phyloP scores from a whole-genome alignment of 352 stramenopile species.

The Globisporangium solare region DNA sequence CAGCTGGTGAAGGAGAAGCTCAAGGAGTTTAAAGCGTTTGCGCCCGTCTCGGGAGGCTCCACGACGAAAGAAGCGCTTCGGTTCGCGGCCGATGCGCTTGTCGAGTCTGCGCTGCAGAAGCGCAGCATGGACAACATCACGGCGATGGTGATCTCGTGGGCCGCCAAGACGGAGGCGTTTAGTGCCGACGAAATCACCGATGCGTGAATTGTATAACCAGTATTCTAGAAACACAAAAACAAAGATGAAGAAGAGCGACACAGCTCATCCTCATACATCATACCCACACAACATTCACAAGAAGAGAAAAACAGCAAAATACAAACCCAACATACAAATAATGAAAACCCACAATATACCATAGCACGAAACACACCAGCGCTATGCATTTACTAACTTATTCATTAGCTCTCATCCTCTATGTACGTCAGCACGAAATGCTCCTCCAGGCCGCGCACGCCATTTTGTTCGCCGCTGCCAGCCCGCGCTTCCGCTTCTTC shows the following conservation, averaged over 20 bases:
- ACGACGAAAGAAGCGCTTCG: constrained; percentile 48
- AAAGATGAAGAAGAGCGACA: constrained; percentile 6
- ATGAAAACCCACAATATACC: not conserved
- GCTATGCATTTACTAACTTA: not conserved
- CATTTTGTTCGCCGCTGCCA: constrained; percentile 14
- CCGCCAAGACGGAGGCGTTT: constrained; percentile 14
- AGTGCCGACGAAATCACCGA: constrained; percentile 16
- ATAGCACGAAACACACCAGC: not conserved
- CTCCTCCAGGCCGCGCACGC: not conserved
- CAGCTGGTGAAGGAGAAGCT: constrained; percentile 53
- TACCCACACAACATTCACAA: too few species aligned
- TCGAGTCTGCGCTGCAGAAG: constrained; percentile 62
- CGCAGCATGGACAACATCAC: constrained; percentile 84
- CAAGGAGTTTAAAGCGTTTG: constrained; percentile 26
- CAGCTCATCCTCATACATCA: not conserved
- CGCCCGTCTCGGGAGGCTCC: constrained; percentile 10
- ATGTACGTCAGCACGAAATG: constrained; percentile 21
- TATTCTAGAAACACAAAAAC: constrained; percentile 4
- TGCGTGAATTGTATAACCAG: constrained; percentile 2
- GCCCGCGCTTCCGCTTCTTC: constrained; percentile 13
- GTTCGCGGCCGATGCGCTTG: constrained; percentile 54
- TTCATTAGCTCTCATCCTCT: constrained; percentile 13
- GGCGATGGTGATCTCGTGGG: constrained; percentile 65
- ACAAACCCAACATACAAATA: not conserved
- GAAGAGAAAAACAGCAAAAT: too few species aligned